These are phyloP conservation scores for Diplodia intermedia DNA, from an alignment of 2,329 filamentous ascomycete species.

Conservation along the genomic window DNA sequence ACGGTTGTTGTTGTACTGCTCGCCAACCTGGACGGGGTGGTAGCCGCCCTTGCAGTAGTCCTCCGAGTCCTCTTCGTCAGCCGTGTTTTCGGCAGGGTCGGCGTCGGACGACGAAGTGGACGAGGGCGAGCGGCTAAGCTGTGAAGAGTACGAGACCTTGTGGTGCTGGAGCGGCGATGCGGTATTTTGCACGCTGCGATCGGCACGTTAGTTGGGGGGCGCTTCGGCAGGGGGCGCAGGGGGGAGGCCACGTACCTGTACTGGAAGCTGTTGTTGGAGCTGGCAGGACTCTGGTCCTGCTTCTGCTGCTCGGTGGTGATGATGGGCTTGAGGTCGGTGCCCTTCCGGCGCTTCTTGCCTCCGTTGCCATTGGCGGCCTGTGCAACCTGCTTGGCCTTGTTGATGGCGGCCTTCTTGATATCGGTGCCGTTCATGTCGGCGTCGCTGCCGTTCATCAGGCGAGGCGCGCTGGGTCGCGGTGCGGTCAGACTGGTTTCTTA, in stretches of 20 bases:
- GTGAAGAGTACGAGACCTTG: slow-evolving; percentile 58
- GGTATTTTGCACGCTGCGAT: slow-evolving; percentile 56
- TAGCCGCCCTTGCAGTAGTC: slow-evolving; percentile 99
- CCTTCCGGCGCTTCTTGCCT: slow-evolving; percentile 78
- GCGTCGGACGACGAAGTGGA: slow-evolving; percentile 82
- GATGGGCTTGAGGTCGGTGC: slow-evolving; percentile 73
- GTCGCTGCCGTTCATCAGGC: slow-evolving; percentile 28
- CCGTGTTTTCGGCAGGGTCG: slow-evolving; percentile 81
- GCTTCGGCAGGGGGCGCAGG: slow-evolving; percentile 7
- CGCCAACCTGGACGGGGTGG: slow-evolving; percentile 91
- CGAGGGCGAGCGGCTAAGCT: slow-evolving; percentile 75
- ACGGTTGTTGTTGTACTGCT: slow-evolving; percentile 96
- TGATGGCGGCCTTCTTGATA: slow-evolving; percentile 69
- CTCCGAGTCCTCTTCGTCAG: slow-evolving; percentile 97
- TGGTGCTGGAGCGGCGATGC: slow-evolving; percentile 54
- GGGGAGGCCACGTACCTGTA: slow-evolving; percentile 49
- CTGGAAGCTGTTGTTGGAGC: slow-evolving; percentile 44
- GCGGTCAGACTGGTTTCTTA: slow-evolving; percentile 26
- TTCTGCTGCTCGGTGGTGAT: slow-evolving; percentile 70
- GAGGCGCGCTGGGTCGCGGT: slow-evolving; percentile 29
- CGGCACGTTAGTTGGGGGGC: slow-evolving; percentile 22
- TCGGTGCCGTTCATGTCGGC: slow-evolving; percentile 66
- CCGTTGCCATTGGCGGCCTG: slow-evolving; percentile 63
- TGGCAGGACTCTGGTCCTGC: slow-evolving; percentile 54
- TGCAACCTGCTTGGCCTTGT: slow-evolving; percentile 70